phyloP scores from a whole-genome alignment of 2,329 filamentous ascomycete species.

The Sporothrix humicola region DNA sequence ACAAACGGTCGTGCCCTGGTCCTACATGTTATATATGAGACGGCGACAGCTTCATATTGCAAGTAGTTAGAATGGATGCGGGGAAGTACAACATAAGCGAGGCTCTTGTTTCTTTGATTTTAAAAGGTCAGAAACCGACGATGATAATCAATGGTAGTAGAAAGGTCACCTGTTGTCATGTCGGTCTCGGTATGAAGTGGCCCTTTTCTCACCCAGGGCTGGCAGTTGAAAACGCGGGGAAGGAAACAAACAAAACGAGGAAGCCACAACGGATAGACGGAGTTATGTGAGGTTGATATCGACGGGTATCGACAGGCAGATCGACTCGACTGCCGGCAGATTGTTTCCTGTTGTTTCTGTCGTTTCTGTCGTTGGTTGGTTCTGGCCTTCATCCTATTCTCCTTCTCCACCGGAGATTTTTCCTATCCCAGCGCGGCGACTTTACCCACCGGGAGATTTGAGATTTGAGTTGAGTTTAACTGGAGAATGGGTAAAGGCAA shows the following conservation, averaged over 20 bases:
- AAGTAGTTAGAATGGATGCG: too few species aligned
- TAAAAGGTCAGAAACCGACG: too few species aligned
- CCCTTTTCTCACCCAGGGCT: neutral
- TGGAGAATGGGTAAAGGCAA: neutral
- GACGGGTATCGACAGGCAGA: neutral
- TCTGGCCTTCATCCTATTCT: neutral
- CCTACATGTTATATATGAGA: too few species aligned
- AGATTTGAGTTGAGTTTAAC: too few species aligned
- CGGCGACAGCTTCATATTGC: too few species aligned
- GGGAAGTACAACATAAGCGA: too few species aligned
- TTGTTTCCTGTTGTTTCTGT: neutral
- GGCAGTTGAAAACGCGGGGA: slow-evolving; percentile 12
- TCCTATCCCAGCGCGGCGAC: neutral
- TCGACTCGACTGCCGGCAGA: slow-evolving; percentile 19
- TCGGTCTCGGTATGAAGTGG: slow-evolving; percentile 7
- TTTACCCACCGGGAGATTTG: slow-evolving; percentile 16
- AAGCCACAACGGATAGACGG: neutral
- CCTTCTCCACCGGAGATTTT: neutral
- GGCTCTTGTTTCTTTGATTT: too few species aligned
- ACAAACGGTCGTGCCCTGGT: too few species aligned
- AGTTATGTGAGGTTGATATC: neutral
- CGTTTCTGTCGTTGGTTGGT: too few species aligned
- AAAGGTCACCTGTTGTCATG: neutral
- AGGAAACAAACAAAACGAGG: neutral
- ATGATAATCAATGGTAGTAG: too few species aligned